These are phyloP conservation scores for Paramecium octaurelia DNA, from an alignment of 73 alveolate species.

Conservation along the genomic window DNA sequence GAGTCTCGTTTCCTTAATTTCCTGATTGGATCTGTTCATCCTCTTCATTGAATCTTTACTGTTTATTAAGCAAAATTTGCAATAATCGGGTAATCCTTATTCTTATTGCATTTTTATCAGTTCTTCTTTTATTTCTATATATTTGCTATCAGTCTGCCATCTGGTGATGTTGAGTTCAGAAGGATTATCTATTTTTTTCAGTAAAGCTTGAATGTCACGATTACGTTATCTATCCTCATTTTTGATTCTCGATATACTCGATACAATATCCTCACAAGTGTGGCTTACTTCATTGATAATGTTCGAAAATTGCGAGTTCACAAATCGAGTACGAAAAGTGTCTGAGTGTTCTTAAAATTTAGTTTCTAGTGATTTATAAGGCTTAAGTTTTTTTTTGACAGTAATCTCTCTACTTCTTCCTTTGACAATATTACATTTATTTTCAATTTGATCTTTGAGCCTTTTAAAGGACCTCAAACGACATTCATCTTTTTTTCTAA, in stretches of 20 bases:
- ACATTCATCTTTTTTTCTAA: not conserved
- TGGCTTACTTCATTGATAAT: conserved; percentile 1
- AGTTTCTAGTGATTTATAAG: not conserved
- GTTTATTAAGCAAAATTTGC: conserved; percentile 25
- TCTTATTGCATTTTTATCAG: conserved; percentile 33
- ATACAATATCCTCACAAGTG: not conserved
- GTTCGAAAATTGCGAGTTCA: not conserved
- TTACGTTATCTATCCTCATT: not conserved
- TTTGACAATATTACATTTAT: not conserved
- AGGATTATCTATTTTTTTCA: not conserved
- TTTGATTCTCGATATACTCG: not conserved
- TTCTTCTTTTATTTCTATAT: not conserved
- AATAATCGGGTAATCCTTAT: not conserved
- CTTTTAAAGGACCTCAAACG: not conserved
- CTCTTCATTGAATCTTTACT: conserved; percentile 30
- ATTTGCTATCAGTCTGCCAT: conserved; percentile 18
- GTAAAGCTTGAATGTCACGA: not conserved
- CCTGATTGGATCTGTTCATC: conserved; percentile 37
- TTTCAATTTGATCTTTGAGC: not conserved
- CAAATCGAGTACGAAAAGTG: not conserved
- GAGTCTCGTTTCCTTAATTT: conserved; percentile 22
- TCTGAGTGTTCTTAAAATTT: conserved; percentile 15
- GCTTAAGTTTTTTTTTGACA: not conserved
- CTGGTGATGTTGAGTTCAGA: not conserved
- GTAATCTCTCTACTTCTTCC: conserved; percentile 20